A percentile compares a stretch with the other conserved stretches of the same genome.
Conservation (phyloP, 371 early-diverging fungal genomes). For the Rhizopus arrhizus region DNA sequence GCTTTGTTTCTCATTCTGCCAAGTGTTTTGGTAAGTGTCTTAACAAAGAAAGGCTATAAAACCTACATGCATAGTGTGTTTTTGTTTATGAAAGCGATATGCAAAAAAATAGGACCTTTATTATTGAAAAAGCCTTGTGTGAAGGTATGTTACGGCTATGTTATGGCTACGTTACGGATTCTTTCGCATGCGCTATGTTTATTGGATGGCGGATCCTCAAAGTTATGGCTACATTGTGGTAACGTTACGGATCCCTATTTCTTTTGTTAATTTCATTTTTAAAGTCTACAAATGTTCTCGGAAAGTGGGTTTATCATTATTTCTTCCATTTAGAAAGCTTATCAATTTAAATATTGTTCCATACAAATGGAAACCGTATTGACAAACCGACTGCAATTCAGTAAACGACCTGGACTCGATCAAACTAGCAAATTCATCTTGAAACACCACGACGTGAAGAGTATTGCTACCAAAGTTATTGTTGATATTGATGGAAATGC, state of each 20-base stretch:
- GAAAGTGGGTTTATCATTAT: conserved; percentile 20
- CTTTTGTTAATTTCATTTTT: too few relatives aligned
- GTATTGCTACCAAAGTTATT: conserved; percentile 16
- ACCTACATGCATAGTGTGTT: too few relatives aligned
- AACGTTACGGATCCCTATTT: too few relatives aligned
- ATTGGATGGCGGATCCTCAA: too few relatives aligned
- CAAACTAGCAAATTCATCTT: conserved; percentile 21
- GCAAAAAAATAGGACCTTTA: too few relatives aligned
- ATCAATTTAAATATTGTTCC: conserved; percentile 15
- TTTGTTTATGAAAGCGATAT: too few relatives aligned
- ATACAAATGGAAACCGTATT: conserved; percentile 20
- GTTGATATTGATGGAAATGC: conserved; percentile 17
- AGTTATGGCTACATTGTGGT: too few relatives aligned
- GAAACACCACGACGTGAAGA: conserved; percentile 25
- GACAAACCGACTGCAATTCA: conserved; percentile 18
- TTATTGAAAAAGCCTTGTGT: too few relatives aligned
- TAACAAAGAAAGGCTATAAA: conserved; percentile 12
- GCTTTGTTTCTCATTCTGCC: conserved; percentile 8
- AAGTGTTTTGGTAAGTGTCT: conserved; percentile 6
- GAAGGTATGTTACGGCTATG: conserved; percentile 9
- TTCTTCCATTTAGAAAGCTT: conserved; percentile 13
- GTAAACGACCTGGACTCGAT: conserved; percentile 18
- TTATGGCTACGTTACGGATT: conserved; percentile 16
- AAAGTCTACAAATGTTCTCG: conserved; percentile 18
- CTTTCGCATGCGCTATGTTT: too few relatives aligned